These are phyloP conservation scores for Colletotrichum tofieldiae DNA, from an alignment of 2,329 filamentous ascomycete genomes.

Conservation along the genomic window DNA sequence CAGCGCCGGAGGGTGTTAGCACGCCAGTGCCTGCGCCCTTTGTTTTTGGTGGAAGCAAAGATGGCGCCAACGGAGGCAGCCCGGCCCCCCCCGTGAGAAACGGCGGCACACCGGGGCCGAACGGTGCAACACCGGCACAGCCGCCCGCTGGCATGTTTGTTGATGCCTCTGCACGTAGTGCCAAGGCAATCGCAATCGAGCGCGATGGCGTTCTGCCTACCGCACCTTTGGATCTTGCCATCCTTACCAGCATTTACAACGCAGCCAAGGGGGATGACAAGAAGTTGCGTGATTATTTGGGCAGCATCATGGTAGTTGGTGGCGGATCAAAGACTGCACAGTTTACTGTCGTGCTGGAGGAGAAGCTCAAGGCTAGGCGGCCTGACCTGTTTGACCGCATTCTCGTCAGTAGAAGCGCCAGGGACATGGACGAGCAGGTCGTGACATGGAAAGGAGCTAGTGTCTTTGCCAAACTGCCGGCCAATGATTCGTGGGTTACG, in stretches of 20 bases:
- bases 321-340: slow-evolving; percentile 86
- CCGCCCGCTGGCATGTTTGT: slow-evolving; percentile 64
- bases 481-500: slow-evolving; percentile 96
- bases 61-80: slow-evolving; percentile 63
- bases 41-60: slow-evolving; percentile 68
- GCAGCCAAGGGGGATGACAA: slow-evolving; percentile 92
- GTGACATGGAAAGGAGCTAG: slow-evolving; percentile 98
- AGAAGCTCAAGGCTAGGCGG: slow-evolving; percentile 79
- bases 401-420: slow-evolving; percentile 79
- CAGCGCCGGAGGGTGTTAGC: slow-evolving; percentile 82
- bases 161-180: slow-evolving; percentile 66
- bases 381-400: slow-evolving; percentile 74
- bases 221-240: slow-evolving; percentile 89
- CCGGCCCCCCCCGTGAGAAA: slow-evolving; percentile 68
- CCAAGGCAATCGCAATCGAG: slow-evolving; percentile 73
- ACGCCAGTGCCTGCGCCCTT: slow-evolving; percentile 75
- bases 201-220: slow-evolving; percentile 87
- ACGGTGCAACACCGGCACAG: slow-evolving; percentile 49
- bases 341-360: slow-evolving; percentile 87
- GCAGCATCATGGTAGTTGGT: slow-evolving; percentile 91
- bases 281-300: slow-evolving; percentile 90
- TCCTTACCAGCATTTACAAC: slow-evolving; percentile 90
- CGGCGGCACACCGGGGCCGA: slow-evolving; percentile 61
- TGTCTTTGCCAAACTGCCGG: slow-evolving; percentile 92
- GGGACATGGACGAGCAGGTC: slow-evolving; percentile 97